A percentile compares a stretch with the other conserved stretches of the same genome.
phyloP scores from a whole-genome alignment of 108 stramenopile genomes.

The Fragilaria radians region DNA sequence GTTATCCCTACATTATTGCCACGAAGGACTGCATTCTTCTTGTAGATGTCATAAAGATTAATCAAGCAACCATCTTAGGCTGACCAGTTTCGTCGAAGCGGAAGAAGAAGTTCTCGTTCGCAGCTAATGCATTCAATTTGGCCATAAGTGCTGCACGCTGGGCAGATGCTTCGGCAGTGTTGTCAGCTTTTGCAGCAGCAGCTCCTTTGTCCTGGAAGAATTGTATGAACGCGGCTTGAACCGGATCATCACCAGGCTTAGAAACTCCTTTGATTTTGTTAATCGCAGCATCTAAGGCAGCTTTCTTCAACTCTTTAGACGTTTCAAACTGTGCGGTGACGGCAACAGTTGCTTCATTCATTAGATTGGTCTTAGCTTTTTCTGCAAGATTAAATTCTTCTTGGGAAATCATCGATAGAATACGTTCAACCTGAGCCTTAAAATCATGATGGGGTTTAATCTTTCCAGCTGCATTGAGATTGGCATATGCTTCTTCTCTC shows the following conservation, averaged over 20 bases:
- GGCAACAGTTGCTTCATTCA: constrained; percentile 71
- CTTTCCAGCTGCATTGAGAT: constrained; percentile 74
- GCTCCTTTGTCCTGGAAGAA: constrained; percentile 72
- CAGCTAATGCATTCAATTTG: constrained; percentile 72
- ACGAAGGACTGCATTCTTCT: neutral
- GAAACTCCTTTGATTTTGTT: constrained; percentile 59
- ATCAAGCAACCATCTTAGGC: constrained; percentile 68
- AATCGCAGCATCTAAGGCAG: constrained; percentile 62
- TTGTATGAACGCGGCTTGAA: constrained; percentile 59
- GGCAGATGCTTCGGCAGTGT: constrained; percentile 49
- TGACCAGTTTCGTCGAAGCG: constrained; percentile 55
- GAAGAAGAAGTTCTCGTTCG: constrained; percentile 73
- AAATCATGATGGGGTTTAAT: constrained; percentile 83
- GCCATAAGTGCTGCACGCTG: constrained; percentile 57
- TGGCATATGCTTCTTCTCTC: constrained; percentile 57
- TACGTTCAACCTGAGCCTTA: constrained; percentile 74
- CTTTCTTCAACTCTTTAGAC: constrained; percentile 63
- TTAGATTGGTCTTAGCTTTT: constrained; percentile 75
- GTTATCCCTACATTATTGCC: neutral
- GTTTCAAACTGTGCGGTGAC: constrained; percentile 59
- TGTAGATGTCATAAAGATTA: neutral
- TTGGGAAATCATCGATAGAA: constrained; percentile 59
- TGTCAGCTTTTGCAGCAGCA: constrained; percentile 59
- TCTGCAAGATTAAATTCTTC: constrained; percentile 67
- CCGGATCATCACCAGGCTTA: constrained; percentile 46